Conservation (phyloP, 176 grass and related monocot species). For the Metroxylon sagu region DNA sequence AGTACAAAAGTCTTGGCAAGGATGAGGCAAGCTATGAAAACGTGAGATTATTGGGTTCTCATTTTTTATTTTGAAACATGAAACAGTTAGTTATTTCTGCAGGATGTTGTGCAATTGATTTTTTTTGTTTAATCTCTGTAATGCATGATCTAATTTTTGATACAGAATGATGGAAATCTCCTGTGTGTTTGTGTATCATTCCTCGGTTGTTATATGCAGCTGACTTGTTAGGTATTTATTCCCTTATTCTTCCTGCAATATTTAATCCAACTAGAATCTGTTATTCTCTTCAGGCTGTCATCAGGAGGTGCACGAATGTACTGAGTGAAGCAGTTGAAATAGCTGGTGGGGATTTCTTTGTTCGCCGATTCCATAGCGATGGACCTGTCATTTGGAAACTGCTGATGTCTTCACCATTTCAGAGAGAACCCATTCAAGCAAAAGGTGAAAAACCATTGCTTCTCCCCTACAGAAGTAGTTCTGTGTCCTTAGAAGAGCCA, state of each 20-base stretch:
- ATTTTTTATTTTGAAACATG: no score
- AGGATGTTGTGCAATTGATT: no score
- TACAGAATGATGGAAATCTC: no score
- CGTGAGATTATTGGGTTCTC: no score
- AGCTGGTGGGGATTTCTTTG: conserved; percentile 82
- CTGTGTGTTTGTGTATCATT: no score
- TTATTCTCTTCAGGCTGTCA: conserved; percentile 44
- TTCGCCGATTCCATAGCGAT: conserved; percentile 79
- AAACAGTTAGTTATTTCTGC: no score
- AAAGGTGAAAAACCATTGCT: conserved; percentile 62
- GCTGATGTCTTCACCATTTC: conserved; percentile 61
- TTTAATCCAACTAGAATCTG: background rate
- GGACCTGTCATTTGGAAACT: conserved; percentile 71
- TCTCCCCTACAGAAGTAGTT: conserved; percentile 66
- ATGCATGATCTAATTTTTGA: no score
- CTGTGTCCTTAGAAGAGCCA: conserved; percentile 44
- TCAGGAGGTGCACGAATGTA: conserved; percentile 73
- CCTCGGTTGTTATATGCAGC: background rate
- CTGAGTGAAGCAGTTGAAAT: conserved; percentile 50
- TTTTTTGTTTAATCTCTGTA: no score
- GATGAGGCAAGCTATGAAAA: no score
- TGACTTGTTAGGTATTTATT: conserved; percentile 7
- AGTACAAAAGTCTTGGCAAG: no score
- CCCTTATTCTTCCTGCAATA: conserved; percentile 10
- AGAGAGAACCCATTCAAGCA: conserved; percentile 27